Conservation (phyloP, 1,284 basidiomycete genomes). For the Rugiboletus extremiorientalis region DNA sequence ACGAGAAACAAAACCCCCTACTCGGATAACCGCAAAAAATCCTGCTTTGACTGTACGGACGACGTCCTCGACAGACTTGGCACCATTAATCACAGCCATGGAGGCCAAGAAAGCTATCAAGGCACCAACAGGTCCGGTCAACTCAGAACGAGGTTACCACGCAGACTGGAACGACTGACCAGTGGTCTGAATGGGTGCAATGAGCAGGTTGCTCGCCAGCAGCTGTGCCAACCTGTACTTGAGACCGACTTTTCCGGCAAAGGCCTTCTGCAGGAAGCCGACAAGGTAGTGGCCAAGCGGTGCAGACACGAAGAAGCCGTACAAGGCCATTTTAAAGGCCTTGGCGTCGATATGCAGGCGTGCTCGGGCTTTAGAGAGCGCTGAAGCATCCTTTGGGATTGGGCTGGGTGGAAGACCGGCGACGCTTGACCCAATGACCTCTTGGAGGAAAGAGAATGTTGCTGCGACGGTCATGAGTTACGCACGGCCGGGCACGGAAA, state of each 20-base stretch:
- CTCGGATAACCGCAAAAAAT: constrained; percentile 75
- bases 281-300: constrained; percentile 79
- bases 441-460: constrained; percentile 73
- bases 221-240: constrained; percentile 73
- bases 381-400: constrained; percentile 54
- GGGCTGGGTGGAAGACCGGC: constrained; percentile 56
- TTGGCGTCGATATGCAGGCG: constrained; percentile 57
- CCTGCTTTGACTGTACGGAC: constrained; percentile 70
- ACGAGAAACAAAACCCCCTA: constrained; percentile 36
- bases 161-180: constrained; percentile 44
- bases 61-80: constrained; percentile 65
- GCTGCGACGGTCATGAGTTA: constrained; percentile 39
- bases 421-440: constrained; percentile 73
- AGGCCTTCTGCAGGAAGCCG: constrained; percentile 69
- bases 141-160: not conserved
- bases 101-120: constrained; percentile 61
- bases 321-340: constrained; percentile 81
- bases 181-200: constrained; percentile 75
- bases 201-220: constrained; percentile 74
- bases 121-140: constrained; percentile 20
- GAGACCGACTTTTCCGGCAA: constrained; percentile 73
- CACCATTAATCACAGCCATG: constrained; percentile 86
- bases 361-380: constrained; percentile 52
- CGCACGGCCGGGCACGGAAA: not conserved
- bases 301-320: constrained; percentile 85